Conservation (phyloP, 164 flowering plant species). For the Kingdonia uniflora region DNA sequence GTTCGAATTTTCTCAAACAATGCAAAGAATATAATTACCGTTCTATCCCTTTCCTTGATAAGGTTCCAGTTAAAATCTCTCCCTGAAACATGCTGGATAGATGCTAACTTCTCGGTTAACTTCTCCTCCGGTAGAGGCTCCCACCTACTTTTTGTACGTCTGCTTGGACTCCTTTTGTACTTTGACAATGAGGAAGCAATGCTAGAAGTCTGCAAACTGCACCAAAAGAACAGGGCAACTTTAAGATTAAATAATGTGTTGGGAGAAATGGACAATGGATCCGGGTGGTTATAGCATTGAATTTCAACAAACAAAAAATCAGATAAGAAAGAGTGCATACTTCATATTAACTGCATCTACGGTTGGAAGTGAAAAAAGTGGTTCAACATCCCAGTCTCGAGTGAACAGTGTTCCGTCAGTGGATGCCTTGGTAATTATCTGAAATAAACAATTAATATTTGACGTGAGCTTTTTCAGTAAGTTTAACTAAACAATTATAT, state of each 20-base stretch:
- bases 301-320: not conserved
- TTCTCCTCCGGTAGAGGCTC: conserved; percentile 81
- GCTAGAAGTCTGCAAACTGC: conserved; percentile 23
- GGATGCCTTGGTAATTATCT: conserved; percentile 78
- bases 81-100: conserved; percentile 25
- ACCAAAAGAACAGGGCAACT: conserved; percentile 10
- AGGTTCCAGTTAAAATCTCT: conserved; percentile 43
- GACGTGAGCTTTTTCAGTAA: not conserved
- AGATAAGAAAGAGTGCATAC: conserved; percentile 31
- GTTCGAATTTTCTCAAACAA: not conserved
- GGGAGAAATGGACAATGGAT: not conserved
- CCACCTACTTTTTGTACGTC: conserved; percentile 92
- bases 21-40: conserved; percentile 13
- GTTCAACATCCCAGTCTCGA: conserved; percentile 90
- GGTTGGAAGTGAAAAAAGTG: conserved; percentile 64
- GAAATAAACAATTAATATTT: conserved; percentile 11
- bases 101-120: conserved; percentile 28
- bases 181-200: conserved; percentile 36
- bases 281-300: no score
- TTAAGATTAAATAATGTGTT: not conserved
- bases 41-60: conserved; percentile 23
- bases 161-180: conserved; percentile 61
- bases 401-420: conserved; percentile 74
- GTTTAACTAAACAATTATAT: no score
- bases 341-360: conserved; percentile 25